Conservation (phyloP, 2,329 filamentous ascomycete genomes). For the Aspergillus novoparasiticus region DNA sequence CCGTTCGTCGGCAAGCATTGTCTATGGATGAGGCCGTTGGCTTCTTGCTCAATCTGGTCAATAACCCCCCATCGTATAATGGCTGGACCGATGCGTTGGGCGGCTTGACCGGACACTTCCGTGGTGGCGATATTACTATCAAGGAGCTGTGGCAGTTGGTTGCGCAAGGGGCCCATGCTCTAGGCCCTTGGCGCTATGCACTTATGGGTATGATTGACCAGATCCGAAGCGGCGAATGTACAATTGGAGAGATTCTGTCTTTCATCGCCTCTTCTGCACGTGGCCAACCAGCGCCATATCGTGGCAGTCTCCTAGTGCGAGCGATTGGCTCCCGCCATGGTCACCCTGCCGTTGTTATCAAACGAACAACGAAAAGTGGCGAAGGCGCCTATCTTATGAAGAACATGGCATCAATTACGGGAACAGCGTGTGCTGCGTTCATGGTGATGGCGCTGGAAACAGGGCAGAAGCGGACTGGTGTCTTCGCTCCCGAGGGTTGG, state of each 20-base stretch:
- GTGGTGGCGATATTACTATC: constrained; percentile 15
- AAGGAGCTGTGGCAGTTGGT: constrained; percentile 15
- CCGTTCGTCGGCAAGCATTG: constrained; percentile 4
- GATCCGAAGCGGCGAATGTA: constrained; percentile 16
- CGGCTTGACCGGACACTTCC: constrained; percentile 1
- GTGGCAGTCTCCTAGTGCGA: constrained; percentile 1
- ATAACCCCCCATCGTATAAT: background rate
- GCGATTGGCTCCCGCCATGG: constrained; percentile 9
- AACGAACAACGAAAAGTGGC: background rate
- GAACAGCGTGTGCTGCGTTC: background rate
- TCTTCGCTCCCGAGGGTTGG: background rate
- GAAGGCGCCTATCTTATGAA: background rate
- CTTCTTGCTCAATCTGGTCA: constrained; percentile 11
- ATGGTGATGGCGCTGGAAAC: background rate
- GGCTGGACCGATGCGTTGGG: background rate
- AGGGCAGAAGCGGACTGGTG: background rate
- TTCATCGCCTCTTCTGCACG: constrained; percentile 15
- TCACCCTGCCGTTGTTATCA: constrained; percentile 4
- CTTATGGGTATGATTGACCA: constrained; percentile 16
- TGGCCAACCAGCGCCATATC: constrained; percentile 4
- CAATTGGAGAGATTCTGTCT: constrained; percentile 11
- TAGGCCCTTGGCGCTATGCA: constrained; percentile 17
- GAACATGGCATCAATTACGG: background rate
- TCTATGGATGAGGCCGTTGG: constrained; percentile 16
- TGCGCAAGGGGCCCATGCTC: background rate